Evolutionary conservation across 2,329 filamentous ascomycete genomes (phyloP).

Genomic region (Aspergillus latus): DNA sequence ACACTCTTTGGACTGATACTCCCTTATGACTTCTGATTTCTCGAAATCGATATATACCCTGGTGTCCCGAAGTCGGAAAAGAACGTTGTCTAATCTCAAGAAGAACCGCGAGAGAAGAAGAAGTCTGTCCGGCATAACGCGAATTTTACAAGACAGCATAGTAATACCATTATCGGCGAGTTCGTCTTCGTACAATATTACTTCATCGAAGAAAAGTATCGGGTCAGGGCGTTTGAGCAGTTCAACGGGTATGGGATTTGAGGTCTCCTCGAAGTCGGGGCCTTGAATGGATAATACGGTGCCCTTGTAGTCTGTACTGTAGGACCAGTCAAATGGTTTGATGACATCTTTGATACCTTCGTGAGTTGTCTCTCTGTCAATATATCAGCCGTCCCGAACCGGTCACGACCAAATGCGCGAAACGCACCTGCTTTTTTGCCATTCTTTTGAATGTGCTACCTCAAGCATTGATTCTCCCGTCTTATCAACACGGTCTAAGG

Average conservation of each 20-base stretch:
- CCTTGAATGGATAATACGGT: slow-evolving; percentile 51
- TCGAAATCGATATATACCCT: slow-evolving; percentile 88
- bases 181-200: slow-evolving; percentile 95
- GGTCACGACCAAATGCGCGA: background rate
- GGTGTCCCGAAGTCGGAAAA: slow-evolving; percentile 85
- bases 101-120: slow-evolving; percentile 84
- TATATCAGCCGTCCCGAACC: slow-evolving; percentile 39
- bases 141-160: slow-evolving; percentile 82
- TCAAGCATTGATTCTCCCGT: slow-evolving; percentile 87
- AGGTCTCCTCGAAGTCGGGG: slow-evolving; percentile 45
- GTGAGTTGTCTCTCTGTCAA: slow-evolving; percentile 69
- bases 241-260: slow-evolving; percentile 73
- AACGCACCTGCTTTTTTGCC: slow-evolving; percentile 66
- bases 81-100: slow-evolving; percentile 86
- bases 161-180: slow-evolving; percentile 96
- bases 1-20: slow-evolving; percentile 87
- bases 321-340: slow-evolving; percentile 97
- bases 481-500: slow-evolving; percentile 90
- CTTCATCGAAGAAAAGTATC: slow-evolving; percentile 94
- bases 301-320: slow-evolving; percentile 83
- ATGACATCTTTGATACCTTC: slow-evolving; percentile 89
- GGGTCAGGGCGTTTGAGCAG: slow-evolving; percentile 86
- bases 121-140: slow-evolving; percentile 88
- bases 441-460: slow-evolving; percentile 88
- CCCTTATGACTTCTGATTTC: slow-evolving; percentile 74